phyloP scores from a whole-genome alignment of 768 basidiomycete genomes.

The Asterophora lycoperdoides region DNA sequence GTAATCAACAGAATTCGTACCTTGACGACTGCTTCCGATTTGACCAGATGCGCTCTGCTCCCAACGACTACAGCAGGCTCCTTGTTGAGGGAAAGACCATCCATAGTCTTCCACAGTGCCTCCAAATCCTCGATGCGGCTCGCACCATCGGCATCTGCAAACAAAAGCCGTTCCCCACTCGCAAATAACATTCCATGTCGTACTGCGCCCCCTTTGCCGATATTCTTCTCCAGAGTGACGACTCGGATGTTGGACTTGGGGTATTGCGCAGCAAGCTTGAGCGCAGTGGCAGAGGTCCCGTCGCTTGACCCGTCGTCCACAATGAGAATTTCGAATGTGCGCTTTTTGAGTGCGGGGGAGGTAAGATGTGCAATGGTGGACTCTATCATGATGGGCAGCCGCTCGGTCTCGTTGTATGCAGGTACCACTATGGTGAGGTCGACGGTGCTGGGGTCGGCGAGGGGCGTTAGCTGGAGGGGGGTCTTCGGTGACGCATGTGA shows the following conservation, averaged over 20 bases:
- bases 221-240: conserved; percentile 71
- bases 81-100: conserved; percentile 46
- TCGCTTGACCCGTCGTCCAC: conserved; percentile 90
- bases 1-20: conserved; percentile 34
- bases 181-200: conserved; percentile 86
- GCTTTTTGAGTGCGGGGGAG: conserved; percentile 27
- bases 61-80: conserved; percentile 72
- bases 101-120: conserved; percentile 72
- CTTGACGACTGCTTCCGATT: conserved; percentile 91
- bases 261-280: conserved; percentile 58
- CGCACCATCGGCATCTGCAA: conserved; percentile 95
- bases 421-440: conserved; percentile 84
- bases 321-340: conserved; percentile 77
- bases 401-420: conserved; percentile 85
- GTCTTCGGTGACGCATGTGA: conserved; percentile 49
- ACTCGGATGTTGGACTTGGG: conserved; percentile 65
- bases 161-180: conserved; percentile 72
- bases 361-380: conserved; percentile 66
- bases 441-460: conserved; percentile 54
- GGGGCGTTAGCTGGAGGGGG: conserved; percentile 51
- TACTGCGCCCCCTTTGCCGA: conserved; percentile 92
- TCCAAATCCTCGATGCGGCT: conserved; percentile 85
- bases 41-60: conserved; percentile 89
- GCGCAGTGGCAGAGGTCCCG: conserved; percentile 60
- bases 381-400: conserved; percentile 81